Evolutionary conservation across 129 eudicot species (phyloP), one percentile per base, ranked within the genome.

Genomic region (Helianthus tuberosus): DNA sequence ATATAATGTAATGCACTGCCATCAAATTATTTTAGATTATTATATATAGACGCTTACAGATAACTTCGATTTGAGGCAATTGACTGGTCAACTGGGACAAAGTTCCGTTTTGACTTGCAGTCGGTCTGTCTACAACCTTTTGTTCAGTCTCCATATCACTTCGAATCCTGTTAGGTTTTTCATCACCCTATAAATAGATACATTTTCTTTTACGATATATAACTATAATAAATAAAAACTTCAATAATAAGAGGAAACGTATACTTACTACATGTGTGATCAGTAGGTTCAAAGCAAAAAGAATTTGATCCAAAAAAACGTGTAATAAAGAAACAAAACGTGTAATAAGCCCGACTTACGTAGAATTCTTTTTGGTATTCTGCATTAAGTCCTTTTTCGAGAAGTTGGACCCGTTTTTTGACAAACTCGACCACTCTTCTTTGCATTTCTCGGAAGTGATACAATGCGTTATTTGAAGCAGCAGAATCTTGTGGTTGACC

Each of bases 401-500:
- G 70, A 85, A 94, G 97, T 15, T 88, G 89, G 68, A 93, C 96
- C 14, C 98, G 86, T 58, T 85, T 93, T 81, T 93, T 93, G 58
- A 93, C 77, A 66, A 88, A 93, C 71, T 93, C 98, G 25, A 93
- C 96, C 57, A 86, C 91, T 72, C 96, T 88, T 83, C 98, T 88
- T 75, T 93, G 98, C 96, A 88, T 89, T 82, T 93, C 98, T 65
- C 96, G 78, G 60, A 81, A 90, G 76, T 88, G 89, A 72, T 86
- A 81, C 32, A 90, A 69, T 1, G 86, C 53, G 66, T 84, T 85
- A 72, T 64, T 82, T 66, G 89, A 64, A 72, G 86, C 72, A 25
- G 67, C 73, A 66, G 67, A 73, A 65, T 82, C 82, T 73, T 78
- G 90, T 61, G 82, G 66, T 73, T 81, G 89, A 65, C 54, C 81